Conservation (phyloP, 768 basidiomycete genomes). For the Arthromyces matolae region DNA sequence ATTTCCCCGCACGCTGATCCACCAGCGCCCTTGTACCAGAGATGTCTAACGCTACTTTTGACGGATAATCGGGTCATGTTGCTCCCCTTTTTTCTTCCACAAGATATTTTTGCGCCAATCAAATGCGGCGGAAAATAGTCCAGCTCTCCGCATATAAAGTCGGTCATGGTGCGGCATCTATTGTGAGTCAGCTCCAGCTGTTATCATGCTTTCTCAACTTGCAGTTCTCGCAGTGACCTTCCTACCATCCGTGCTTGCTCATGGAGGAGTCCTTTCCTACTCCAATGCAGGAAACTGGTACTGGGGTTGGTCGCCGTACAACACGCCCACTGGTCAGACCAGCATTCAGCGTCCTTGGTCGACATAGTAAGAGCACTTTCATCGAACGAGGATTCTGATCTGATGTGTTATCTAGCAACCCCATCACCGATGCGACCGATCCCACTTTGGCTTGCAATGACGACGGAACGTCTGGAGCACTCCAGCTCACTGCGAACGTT, state of each 20-base stretch:
- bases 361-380: conserved; percentile 32
- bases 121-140: not conserved
- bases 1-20: conserved; percentile 13
- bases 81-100: not conserved
- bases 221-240: conserved; percentile 27
- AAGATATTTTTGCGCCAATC: conserved; percentile 1
- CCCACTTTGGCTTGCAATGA: conserved; percentile 44
- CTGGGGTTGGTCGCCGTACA: conserved; percentile 41
- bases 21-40: not conserved
- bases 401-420: conserved; percentile 29
- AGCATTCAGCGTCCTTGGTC: conserved; percentile 42
- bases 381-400: not conserved
- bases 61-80: conserved; percentile 14
- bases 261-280: conserved; percentile 44
- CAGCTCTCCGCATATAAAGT: conserved; percentile 5
- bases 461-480: conserved; percentile 36
- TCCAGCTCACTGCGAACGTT: conserved; percentile 40
- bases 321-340: conserved; percentile 38
- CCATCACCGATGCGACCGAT: conserved; percentile 35
- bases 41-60: not conserved
- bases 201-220: conserved; percentile 26
- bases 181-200: not conserved
- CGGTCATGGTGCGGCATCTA: not conserved
- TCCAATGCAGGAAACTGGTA: conserved; percentile 36
- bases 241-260: conserved; percentile 31